Evolutionary conservation across 257 asterid genomes (phyloP), one percentile per base, ranked within the genome.

Genomic region (Paraleonurus japonicus): DNA sequence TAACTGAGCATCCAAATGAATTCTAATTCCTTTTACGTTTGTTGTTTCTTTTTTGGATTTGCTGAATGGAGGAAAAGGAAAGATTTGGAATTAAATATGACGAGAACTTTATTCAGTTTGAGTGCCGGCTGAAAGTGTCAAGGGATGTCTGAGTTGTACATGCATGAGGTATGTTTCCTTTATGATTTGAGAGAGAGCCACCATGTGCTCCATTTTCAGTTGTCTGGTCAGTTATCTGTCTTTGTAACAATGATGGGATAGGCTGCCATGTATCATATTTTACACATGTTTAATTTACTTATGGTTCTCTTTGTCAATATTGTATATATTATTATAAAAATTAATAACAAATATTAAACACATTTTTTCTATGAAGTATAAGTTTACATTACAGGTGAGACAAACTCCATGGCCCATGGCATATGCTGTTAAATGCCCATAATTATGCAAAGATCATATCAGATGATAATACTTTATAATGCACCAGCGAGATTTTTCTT

Each of bases 131-230:
- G 82, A 84, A 74, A 72, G 69, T 63, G 61, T 77, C 57, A 75
- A 81, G 86, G 84, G 75, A 90, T 88, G 95, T 79, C 93, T 72
- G 86, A 85, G 43, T 81, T 83, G 72, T 78, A 75, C 70, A 4
- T 72, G 43, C 81, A 82, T 23, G 85, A 84, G 84, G 97, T 86
- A 74, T 63, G 74, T 26, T 61, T 67, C 68, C 67, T 68, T 72
- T 55, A 16, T 65, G 30, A 11, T 47, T 69, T 24, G 20, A 48
- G 30, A 26, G 35, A 45, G 30, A 23, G 24, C 39, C n/a, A n/a
- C 37, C 47, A 28, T 75, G 22, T 76, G 26, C 57, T 20, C 22
- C 67, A 23, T 59, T 74, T 50, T 22, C 19, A 24, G 1, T 13
- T 45, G 43, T 67, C 33, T 37, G 35, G 63, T 58, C 51, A 3